Percentiles rank a stretch among this genome's conserved stretches.
phyloP scores from a whole-genome alignment of 495 filamentous ascomycete genomes.

The Staphylotrichum longicolle region DNA sequence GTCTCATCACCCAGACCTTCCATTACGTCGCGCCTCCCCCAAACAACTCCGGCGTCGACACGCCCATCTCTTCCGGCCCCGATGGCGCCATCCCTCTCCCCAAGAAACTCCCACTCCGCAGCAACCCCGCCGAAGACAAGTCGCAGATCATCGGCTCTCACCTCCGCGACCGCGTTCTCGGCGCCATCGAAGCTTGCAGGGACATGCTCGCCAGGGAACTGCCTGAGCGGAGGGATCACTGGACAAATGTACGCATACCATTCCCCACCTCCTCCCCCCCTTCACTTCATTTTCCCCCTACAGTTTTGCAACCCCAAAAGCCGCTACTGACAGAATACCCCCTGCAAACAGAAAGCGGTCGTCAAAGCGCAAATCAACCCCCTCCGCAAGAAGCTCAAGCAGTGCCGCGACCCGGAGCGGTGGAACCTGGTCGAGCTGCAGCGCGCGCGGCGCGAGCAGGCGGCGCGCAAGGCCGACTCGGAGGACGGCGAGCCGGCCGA shows the following conservation, averaged over 20 bases:
- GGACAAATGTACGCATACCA: conserved; percentile 36
- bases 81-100: not conserved
- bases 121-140: conserved; percentile 21
- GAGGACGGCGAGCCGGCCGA: conserved; percentile 26
- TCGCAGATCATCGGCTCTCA: conserved; percentile 33
- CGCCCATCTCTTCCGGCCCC: conserved; percentile 15
- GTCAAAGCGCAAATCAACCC: conserved; percentile 47
- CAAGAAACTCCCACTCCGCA: not conserved
- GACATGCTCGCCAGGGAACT: conserved; percentile 51
- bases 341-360: conserved; percentile 31
- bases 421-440: conserved; percentile 60
- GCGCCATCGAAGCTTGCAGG: conserved; percentile 49
- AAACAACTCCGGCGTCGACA: conserved; percentile 26
- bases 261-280: not conserved
- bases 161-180: conserved; percentile 46
- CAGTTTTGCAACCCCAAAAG: too few species aligned
- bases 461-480: conserved; percentile 42
- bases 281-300: too few species aligned
- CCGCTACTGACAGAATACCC: too few species aligned
- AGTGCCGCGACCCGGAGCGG: conserved; percentile 72
- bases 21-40: conserved; percentile 26
- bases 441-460: conserved; percentile 45
- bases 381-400: conserved; percentile 70
- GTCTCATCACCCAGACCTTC: conserved; percentile 74
- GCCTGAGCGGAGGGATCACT: conserved; percentile 43